phyloP scores from a whole-genome alignment of 176 grass and related monocot genomes.

The barley (Hordeum vulgare) region MorexV3_pseudomolecules_assembly NC_058520.1:80193226-80193725 shows the following conservation, averaged over 20 bases:
- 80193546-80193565: conserved; percentile 49
- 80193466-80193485: background rate
- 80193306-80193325: conserved; percentile 65
- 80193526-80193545: background rate
- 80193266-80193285: conserved; percentile 75
- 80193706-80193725: conserved; percentile 1
- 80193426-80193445: background rate
- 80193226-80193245: conserved; percentile 70
- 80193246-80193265: conserved; percentile 59
- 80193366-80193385: conserved; percentile 19
- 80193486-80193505: background rate
- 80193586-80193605: conserved; percentile 64
- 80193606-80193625: conserved; percentile 51
- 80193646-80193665: conserved; percentile 59
- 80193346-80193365: conserved; percentile 72
- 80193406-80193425: background rate
- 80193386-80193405: background rate
- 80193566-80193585: conserved; percentile 91
- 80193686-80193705: conserved; percentile 46
- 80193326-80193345: conserved; percentile 56
- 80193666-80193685: conserved; percentile 60
- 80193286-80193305: conserved; percentile 58
- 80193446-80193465: background rate
- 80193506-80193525: background rate
- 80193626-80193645: conserved; percentile 54